These are phyloP conservation scores for Pestalotiopsis sp. DNA, from an alignment of 2,329 filamentous ascomycete genomes.

Conservation along the genomic window DNA sequence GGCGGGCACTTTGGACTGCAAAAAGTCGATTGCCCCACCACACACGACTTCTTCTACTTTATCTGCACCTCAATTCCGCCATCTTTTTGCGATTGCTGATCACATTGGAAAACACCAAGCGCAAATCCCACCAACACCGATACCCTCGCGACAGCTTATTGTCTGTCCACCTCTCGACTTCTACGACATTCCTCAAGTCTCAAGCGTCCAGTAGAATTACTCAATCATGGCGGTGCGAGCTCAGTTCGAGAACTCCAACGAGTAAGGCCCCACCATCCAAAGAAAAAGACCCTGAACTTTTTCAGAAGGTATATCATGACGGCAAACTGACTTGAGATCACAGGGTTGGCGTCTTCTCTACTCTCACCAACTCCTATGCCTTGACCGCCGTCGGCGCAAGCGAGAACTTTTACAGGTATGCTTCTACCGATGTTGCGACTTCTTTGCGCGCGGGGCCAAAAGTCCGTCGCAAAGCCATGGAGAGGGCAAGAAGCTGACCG, in stretches of 20 bases:
- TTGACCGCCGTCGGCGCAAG: conserved; percentile 92
- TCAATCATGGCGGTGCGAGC: conserved; percentile 66
- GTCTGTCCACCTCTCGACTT: neutral
- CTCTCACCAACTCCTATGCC: conserved; percentile 96
- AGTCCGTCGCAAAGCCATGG: neutral
- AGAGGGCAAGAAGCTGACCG: conserved; percentile 15
- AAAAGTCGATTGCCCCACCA: conserved; percentile 10
- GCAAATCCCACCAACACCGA: neutral
- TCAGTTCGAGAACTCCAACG: conserved; percentile 89
- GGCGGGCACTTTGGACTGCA: neutral
- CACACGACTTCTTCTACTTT: conserved; percentile 12
- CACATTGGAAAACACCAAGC: neutral
- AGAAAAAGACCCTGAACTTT: neutral
- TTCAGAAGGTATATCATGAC: neutral
- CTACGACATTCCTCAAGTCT: conserved; percentile 12
- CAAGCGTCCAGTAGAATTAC: conserved; percentile 13
- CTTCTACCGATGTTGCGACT: neutral
- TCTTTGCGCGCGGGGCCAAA: conserved; percentile 2
- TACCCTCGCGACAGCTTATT: conserved; percentile 13
- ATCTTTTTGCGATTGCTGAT: neutral
- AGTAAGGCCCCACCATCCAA: conserved; percentile 57
- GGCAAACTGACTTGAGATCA: conserved; percentile 2
- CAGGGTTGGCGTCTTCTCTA: conserved; percentile 95
- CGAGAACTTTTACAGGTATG: conserved; percentile 95
- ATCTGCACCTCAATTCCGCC: conserved; percentile 8